Evolutionary conservation across 202 grass and related monocot genomes (phyloP), one percentile per base, ranked within the genome.

Genomic region (Thinopyrum obtusiflorum): DNA sequence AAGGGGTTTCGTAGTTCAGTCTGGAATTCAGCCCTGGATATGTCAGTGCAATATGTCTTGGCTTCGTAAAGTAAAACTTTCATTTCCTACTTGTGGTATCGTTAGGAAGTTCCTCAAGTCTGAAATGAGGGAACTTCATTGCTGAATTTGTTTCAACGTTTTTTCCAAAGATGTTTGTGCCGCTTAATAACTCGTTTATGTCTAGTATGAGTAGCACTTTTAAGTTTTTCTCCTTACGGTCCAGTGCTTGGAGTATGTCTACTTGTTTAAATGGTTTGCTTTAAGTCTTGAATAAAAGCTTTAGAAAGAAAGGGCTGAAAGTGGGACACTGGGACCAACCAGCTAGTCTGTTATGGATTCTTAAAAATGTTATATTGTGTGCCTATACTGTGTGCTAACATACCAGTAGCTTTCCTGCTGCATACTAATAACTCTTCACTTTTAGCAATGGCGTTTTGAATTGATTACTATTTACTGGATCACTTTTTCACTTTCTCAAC

Each of bases 11-110:
- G n/a, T n/a, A n/a, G n/a, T n/a, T n/a, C n/a, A n/a, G n/a, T n/a
- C n/a, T n/a, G n/a, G n/a, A n/a, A n/a, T n/a, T n/a, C n/a, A n/a
- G n/a, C n/a, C n/a, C n/a, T n/a, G n/a, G n/a, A n/a, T n/a, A n/a
- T n/a, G n/a, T n/a, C n/a, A n/a, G n/a, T n/a, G n/a, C n/a, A n/a
- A n/a, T n/a, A n/a, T n/a, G n/a, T n/a, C n/a, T n/a, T n/a, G n/a
- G n/a, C n/a, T n/a, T n/a, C n/a, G n/a, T n/a, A 75, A 70, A 90
- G 6, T 90, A 80, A 83, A 36, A 77, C 18, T 89, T 21, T 53
- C 79, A 37, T 87, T 88, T 83, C 35, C 35, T 7, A 1, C 35
- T 36, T 36, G 35, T 36, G 35, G 35, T 36, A 36, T 36, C 6
- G 4, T 42, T 62, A 77, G 61, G 35, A 89, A 51, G 69, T 81